Evolutionary conservation across 169 alveolate genomes (phyloP).

Genomic region (Plasmodium berghei): DNA sequence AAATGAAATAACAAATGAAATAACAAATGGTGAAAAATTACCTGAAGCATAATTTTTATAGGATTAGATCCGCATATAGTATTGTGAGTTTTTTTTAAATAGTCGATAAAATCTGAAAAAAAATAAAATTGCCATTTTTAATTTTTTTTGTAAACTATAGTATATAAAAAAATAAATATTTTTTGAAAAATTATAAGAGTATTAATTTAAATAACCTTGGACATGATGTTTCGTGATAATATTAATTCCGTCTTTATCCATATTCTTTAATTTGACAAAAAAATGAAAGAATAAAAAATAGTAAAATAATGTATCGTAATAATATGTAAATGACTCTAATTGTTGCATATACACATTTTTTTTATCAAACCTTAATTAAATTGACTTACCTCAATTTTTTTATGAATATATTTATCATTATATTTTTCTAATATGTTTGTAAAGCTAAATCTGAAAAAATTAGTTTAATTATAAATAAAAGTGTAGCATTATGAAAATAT

Average conservation of each 20-base stretch:
- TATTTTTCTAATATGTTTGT: conserved; percentile 61
- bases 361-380: not conserved
- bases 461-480: not conserved
- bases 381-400: conserved; percentile 48
- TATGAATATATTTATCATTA: conserved; percentile 27
- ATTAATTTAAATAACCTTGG: conserved; percentile 9
- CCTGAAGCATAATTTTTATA: conserved; percentile 88
- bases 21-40: conserved; percentile 21
- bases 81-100: conserved; percentile 91
- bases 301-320: not conserved
- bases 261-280: conserved; percentile 18
- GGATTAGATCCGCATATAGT: conserved; percentile 97
- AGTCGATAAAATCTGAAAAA: conserved; percentile 85
- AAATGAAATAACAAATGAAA: not conserved
- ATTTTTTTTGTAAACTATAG: no score
- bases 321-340: no score
- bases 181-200: no score
- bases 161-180: no score
- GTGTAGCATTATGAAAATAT: not conserved
- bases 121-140: not conserved
- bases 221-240: conserved; percentile 40
- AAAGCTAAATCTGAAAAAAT: conserved; percentile 28
- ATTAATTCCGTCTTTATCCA: conserved; percentile 46
- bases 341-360: no score
- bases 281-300: conserved; percentile 13